Percentiles rank a stretch among this genome's conserved stretches.
Evolutionary conservation across 1,284 basidiomycete species (phyloP).

Genomic region (Mycena sp.): DNA sequence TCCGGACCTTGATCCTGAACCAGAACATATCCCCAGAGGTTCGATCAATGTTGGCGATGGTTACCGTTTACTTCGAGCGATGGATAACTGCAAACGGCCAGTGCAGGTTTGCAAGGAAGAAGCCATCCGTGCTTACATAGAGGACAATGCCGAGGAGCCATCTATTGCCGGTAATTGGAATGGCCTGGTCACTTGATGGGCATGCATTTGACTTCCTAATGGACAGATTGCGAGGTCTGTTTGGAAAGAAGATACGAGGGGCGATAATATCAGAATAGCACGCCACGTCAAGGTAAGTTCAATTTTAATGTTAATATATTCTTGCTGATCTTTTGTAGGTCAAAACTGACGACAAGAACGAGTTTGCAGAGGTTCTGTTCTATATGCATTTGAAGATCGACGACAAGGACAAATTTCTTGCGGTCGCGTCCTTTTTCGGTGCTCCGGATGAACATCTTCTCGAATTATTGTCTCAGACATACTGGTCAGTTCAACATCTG

Average conservation of each 20-base stretch:
- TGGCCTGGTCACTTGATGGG: conserved; percentile 34
- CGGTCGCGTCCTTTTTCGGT: conserved; percentile 22
- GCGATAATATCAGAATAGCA: conserved; percentile 32
- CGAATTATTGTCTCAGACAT: conserved; percentile 11
- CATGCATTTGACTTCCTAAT: conserved; percentile 40
- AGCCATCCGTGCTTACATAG: conserved; percentile 3
- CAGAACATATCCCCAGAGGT: too few species aligned
- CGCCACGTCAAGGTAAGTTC: conserved; percentile 23
- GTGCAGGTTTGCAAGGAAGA: conserved; percentile 21
- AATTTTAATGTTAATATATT: too few species aligned
- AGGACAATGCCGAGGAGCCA: not conserved
- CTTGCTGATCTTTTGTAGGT: not conserved
- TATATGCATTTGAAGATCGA: not conserved
- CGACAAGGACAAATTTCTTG: not conserved
- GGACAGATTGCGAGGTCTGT: conserved; percentile 40
- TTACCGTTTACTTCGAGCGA: conserved; percentile 35
- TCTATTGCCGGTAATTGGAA: not conserved
- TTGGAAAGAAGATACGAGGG: conserved; percentile 40
- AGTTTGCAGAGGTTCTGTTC: conserved; percentile 1
- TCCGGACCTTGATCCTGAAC: too few species aligned
- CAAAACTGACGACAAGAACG: not conserved
- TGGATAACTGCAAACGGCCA: conserved; percentile 29
- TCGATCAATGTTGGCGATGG: conserved; percentile 32
- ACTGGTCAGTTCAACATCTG: too few species aligned
- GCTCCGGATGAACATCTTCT: conserved; percentile 15